phyloP scores from a whole-genome alignment of 441 rosid genomes.

The Capsella rubella region DNA sequence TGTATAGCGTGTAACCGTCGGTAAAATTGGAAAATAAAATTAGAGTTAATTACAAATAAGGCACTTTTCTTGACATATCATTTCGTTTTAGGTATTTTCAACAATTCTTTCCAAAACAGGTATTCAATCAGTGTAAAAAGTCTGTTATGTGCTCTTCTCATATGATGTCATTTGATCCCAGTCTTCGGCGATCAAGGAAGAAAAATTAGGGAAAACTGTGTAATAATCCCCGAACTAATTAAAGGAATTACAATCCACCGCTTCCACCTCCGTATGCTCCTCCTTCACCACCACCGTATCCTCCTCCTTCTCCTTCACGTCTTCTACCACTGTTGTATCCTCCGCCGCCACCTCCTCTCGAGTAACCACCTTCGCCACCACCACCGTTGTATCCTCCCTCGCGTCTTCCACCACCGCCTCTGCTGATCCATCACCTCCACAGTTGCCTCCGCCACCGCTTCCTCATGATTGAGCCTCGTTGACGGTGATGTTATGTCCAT shows the following conservation, averaged over 20 bases:
- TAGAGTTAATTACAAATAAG: too few relatives aligned
- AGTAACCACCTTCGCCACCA: slow-evolving; percentile 19
- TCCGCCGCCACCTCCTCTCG: slow-evolving; percentile 45
- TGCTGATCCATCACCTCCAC: slow-evolving; percentile 34
- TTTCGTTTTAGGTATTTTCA: too few relatives aligned
- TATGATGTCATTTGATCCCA: too few relatives aligned
- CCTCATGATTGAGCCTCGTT: slow-evolving; percentile 85
- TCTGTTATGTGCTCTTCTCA: too few relatives aligned
- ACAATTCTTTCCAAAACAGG: too few relatives aligned
- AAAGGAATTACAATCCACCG: slow-evolving; percentile 33
- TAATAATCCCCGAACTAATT: slow-evolving; percentile 1
- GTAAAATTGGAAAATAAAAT: too few relatives aligned
- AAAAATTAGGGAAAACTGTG: too few relatives aligned
- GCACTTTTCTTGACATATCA: too few relatives aligned
- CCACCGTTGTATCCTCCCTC: slow-evolving; percentile 7
- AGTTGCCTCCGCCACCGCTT: slow-evolving; percentile 46
- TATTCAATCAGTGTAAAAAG: too few relatives aligned
- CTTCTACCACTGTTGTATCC: slow-evolving; percentile 53
- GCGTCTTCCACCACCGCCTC: slow-evolving; percentile 38
- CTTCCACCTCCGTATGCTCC: slow-evolving; percentile 32
- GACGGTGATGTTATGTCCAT: slow-evolving; percentile 75
- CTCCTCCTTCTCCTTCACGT: slow-evolving; percentile 33
- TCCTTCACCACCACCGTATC: slow-evolving; percentile 54
- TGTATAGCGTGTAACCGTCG: too few relatives aligned
- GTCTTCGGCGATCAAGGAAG: too few relatives aligned